Base-by-base conservation (phyloP, 768 basidiomycete genomes). In the Leccinum uliginosum region DNA sequence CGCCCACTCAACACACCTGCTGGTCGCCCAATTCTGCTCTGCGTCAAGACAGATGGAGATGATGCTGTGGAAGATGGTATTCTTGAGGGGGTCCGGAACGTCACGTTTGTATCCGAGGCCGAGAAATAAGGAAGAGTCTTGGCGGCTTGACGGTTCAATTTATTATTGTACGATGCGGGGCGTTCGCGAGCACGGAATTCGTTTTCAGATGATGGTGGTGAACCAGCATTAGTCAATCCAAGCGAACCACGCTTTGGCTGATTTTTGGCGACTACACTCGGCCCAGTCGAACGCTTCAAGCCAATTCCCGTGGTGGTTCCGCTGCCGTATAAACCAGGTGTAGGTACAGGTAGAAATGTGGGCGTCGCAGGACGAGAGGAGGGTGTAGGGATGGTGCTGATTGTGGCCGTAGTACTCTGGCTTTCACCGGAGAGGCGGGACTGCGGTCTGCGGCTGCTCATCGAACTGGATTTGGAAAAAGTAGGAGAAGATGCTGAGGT, bases 321-420 rank as follows among this genome's bases (percentile, higher is more conserved):
- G 30, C 74, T 73, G n/a, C 74, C 66, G 58, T 83, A 81, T 23
- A 82, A 57, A 38, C 80, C 74, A 26, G 76, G 71, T 24, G 82
- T 78, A 3, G 89, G 86, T 29, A 89, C 61, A n/a, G 89, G 89
- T 24, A 91, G 76, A 63, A 87, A 85, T 17, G 88, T 89, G 9
- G 89, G 89, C 23, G 89, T 89, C 21, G 85, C 70, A 9, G 89
- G 89, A 2, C 89, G 83, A 38, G 87, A 88, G 5, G 78, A 74
- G 17, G 87, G 81, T 4, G 86, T 84, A 10, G 84, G 79, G 50
- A 89, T 81, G 11, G 85, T 82, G 60, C 82, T 84, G 19, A 80
- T 71, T 27, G 79, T 81, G 35, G 85, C 80, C 21, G 80, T 78
- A 3, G 80, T 80, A 55, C 80, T 79, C 55, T 76, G 71, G 52